These are phyloP conservation scores for Acacia melanoxylon DNA, from an alignment of 306 rosid genomes.

Conservation along the genomic window DNA sequence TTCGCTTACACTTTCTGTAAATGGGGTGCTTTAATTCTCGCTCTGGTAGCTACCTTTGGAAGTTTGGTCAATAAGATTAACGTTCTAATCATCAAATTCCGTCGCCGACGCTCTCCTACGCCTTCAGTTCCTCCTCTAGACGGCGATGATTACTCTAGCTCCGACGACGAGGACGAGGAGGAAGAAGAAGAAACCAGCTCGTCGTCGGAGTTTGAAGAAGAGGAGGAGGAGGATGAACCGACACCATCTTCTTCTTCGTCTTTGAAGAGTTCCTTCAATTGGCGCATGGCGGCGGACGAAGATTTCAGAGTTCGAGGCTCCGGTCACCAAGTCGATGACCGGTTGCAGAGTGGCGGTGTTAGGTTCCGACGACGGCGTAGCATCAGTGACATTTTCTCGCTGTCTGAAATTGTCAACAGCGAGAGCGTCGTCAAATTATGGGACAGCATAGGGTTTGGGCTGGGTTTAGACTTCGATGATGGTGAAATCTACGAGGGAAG, in stretches of 20 bases:
- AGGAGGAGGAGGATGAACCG: neutral
- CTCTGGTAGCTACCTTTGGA: constrained; percentile 58
- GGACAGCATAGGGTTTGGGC: constrained; percentile 54
- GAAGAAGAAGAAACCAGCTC: constrained; percentile 32
- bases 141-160: constrained; percentile 36
- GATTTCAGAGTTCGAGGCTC: constrained; percentile 48
- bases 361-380: constrained; percentile 41
- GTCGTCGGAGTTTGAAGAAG: constrained; percentile 31
- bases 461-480: constrained; percentile 33
- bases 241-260: neutral
- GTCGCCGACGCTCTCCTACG: neutral
- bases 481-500: neutral
- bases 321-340: constrained; percentile 22
- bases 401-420: constrained; percentile 59
- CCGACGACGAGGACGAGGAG: constrained; percentile 35
- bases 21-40: constrained; percentile 64
- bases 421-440: constrained; percentile 80
- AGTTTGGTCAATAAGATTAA: constrained; percentile 45
- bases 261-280: neutral
- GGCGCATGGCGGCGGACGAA: constrained; percentile 24
- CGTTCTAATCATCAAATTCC: constrained; percentile 34
- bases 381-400: constrained; percentile 51
- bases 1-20: constrained; percentile 44
- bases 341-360: constrained; percentile 11
- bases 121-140: constrained; percentile 34